Percentiles rank a stretch among this genome's conserved stretches.
These are phyloP conservation scores for Paratinospora sagittata DNA, from an alignment of 164 flowering plant genomes.

Conservation along the genomic window DNA sequence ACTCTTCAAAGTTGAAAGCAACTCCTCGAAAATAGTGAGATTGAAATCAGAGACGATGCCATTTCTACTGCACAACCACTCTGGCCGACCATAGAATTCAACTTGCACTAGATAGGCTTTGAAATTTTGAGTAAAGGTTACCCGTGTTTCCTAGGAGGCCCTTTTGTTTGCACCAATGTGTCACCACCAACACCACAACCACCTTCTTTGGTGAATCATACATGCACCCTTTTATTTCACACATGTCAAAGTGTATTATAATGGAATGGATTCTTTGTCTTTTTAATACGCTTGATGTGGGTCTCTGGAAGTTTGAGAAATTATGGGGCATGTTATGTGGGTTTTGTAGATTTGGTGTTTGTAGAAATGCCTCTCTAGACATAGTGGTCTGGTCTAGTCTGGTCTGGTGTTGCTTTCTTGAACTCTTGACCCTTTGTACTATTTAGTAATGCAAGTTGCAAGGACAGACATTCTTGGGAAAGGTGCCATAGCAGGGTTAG, in stretches of 20 bases:
- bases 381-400: neutral
- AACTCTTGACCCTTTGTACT: neutral
- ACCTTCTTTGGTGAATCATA: neutral
- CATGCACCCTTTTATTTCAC: neutral
- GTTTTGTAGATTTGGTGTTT: neutral
- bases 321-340: neutral
- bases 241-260: neutral
- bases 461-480: neutral
- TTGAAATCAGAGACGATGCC: neutral
- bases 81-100: neutral
- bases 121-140: neutral
- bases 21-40: neutral
- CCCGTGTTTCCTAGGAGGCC: neutral
- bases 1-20: neutral
- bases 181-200: neutral
- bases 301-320: neutral
- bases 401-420: neutral
- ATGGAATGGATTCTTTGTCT: neutral
- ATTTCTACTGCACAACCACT: neutral
- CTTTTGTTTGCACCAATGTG: neutral
- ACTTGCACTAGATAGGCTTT: neutral
- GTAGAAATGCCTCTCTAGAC: neutral
- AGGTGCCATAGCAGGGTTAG: neutral
- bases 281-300: neutral
- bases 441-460: neutral